Evolutionary conservation across 1,284 basidiomycete genomes (phyloP).

Genomic region (Cerioporus squamosus): DNA sequence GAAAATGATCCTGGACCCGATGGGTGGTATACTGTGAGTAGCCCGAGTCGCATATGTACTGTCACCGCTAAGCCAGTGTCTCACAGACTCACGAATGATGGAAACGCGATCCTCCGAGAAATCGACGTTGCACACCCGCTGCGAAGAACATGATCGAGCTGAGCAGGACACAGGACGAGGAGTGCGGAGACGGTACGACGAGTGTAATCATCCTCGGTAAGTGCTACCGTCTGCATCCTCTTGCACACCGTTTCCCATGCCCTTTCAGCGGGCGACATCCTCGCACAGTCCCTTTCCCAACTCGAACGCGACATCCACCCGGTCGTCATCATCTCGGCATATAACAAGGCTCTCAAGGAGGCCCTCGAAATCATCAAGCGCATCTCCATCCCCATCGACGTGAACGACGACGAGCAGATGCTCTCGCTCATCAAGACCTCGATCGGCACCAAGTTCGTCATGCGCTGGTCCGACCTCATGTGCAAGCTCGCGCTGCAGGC

Average conservation of each 20-base stretch:
- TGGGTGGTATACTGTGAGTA: conserved; percentile 93
- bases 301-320: conserved; percentile 98
- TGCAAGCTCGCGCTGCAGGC: conserved; percentile 93
- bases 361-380: conserved; percentile 87
- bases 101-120: conserved; percentile 96
- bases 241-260: not conserved
- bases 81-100: conserved; percentile 93
- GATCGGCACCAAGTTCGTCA: conserved; percentile 99
- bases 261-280: conserved; percentile 89
- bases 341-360: conserved; percentile 94
- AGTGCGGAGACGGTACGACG: conserved; percentile 98
- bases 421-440: conserved; percentile 97
- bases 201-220: conserved; percentile 95
- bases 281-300: conserved; percentile 92
- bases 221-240: conserved; percentile 27
- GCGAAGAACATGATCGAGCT: conserved; percentile 99
- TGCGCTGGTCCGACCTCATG: conserved; percentile 97
- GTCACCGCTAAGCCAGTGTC: not conserved
- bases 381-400: conserved; percentile 92
- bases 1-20: conserved; percentile 99
- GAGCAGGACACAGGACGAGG: conserved; percentile 96
- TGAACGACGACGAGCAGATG: conserved; percentile 89
- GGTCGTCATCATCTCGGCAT: conserved; percentile 98
- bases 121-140: conserved; percentile 97
- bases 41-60: not conserved